phyloP scores from a whole-genome alignment of 306 rosid species.

The Medicago lupulina region DNA sequence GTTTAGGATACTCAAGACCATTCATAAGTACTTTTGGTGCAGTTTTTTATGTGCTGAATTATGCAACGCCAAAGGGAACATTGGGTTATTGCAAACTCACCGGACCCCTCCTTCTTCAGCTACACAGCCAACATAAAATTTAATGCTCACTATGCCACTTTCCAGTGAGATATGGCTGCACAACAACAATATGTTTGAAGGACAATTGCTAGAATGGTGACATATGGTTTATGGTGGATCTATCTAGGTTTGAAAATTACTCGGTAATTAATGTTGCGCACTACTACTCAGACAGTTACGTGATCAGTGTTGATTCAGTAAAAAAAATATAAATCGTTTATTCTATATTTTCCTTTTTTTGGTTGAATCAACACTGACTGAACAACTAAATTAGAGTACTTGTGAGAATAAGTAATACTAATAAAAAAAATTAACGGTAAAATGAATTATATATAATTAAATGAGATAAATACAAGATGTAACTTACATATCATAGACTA shows the following conservation, averaged over 20 bases:
- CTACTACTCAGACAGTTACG: no score
- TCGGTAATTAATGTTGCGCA: background rate
- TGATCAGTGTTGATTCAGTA: background rate
- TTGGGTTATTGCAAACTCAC: constrained; percentile 8
- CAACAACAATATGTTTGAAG: constrained; percentile 11
- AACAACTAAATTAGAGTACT: no score
- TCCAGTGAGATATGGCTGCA: constrained; percentile 25
- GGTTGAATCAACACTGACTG: no score
- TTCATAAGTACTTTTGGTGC: constrained; percentile 6
- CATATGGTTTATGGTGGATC: background rate
- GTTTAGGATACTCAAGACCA: background rate
- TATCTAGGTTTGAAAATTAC: background rate
- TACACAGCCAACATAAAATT: constrained; percentile 27
- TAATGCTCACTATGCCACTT: constrained; percentile 36
- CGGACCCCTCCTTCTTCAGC: constrained; percentile 42
- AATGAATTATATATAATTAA: no score
- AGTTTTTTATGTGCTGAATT: constrained; percentile 12
- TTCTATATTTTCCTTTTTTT: no score
- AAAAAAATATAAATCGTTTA: no score
- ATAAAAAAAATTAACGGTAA: no score
- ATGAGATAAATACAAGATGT: no score
- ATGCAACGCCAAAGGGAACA: constrained; percentile 12
- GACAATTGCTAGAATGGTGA: background rate
- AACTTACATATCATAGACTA: no score
- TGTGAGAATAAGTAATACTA: no score